phyloP scores from a whole-genome alignment of 2,329 filamentous ascomycete genomes.

The Xylariaceae sp. region DNA sequence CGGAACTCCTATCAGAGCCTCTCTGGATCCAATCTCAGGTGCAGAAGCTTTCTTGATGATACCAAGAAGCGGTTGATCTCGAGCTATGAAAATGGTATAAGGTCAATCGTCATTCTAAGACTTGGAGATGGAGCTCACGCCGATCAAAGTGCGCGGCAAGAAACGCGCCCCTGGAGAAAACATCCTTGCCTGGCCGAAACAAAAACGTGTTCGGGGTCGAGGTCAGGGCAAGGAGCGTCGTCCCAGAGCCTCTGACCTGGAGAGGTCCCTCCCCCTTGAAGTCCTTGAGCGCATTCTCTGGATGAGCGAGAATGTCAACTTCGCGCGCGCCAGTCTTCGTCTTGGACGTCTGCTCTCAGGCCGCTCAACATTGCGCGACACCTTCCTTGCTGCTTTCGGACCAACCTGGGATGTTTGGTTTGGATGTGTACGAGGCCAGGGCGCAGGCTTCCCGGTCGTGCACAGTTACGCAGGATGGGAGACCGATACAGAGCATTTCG shows the following conservation, averaged over 20 bases:
- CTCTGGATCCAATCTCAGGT: background rate
- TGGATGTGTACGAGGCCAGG: conserved; percentile 32
- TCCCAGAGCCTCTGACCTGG: conserved; percentile 24
- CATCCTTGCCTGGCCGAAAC: background rate
- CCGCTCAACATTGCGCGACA: conserved; percentile 30
- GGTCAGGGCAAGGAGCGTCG: conserved; percentile 10
- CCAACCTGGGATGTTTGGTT: conserved; percentile 38
- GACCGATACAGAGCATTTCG: conserved; percentile 19
- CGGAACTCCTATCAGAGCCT: too few relatives aligned
- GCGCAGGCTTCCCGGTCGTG: background rate
- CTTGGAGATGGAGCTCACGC: conserved; percentile 43
- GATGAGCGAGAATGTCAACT: conserved; percentile 43
- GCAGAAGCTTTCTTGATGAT: background rate
- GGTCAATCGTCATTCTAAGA: background rate
- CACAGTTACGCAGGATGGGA: conserved; percentile 32
- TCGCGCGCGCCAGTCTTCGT: conserved; percentile 41
- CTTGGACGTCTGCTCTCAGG: conserved; percentile 45
- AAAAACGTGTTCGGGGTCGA: conserved; percentile 9
- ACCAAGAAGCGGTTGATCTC: background rate
- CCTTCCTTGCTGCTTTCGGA: conserved; percentile 36
- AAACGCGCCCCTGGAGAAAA: conserved; percentile 27
- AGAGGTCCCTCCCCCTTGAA: conserved; percentile 44
- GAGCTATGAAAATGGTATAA: background rate
- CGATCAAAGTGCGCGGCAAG: conserved; percentile 45
- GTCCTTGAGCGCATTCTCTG: conserved; percentile 50